Percentiles rank a stretch among this genome's conserved stretches.
Evolutionary conservation across 176 grass and related monocot genomes (phyloP).

Genomic region (Thalia dealbata): DNA sequence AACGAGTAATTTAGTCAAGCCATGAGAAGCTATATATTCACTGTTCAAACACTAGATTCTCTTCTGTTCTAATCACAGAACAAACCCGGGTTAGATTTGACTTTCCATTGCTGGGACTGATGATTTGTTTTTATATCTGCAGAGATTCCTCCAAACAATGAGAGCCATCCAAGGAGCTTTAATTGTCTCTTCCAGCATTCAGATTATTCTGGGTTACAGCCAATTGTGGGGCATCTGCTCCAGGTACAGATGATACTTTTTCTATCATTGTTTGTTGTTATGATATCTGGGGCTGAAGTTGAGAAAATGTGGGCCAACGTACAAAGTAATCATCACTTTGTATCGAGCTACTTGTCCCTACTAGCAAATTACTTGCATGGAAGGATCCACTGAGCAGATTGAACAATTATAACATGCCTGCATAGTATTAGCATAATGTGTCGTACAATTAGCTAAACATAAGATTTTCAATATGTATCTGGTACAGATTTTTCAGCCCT

Average conservation of each 20-base stretch:
- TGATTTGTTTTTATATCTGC: constrained; percentile 8
- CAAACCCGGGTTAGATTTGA: not conserved
- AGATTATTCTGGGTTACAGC: constrained; percentile 98
- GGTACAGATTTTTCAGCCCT: constrained; percentile 84
- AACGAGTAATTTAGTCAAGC: not conserved
- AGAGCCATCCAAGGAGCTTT: constrained; percentile 83
- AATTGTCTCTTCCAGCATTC: constrained; percentile 95
- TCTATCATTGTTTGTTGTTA: constrained; percentile 5
- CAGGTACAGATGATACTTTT: constrained; percentile 35
- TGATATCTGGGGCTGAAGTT: not conserved
- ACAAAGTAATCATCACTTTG: not conserved
- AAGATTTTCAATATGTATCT: constrained; percentile 10
- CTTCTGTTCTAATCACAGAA: not conserved
- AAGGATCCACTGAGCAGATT: not conserved
- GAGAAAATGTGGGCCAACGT: not conserved
- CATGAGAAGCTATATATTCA: not conserved
- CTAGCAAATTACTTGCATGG: not conserved
- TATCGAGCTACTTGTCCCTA: not conserved
- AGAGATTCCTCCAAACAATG: constrained; percentile 97
- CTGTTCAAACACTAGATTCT: not conserved
- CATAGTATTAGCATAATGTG: not conserved
- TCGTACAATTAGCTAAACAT: not conserved
- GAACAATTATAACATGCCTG: not conserved
- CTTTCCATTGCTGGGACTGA: not conserved
- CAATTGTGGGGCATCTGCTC: constrained; percentile 99